Percentiles rank a stretch among this genome's conserved stretches.
These are phyloP conservation scores for Starmerella stellata DNA, from an alignment of 805 yeast genomes.

Conservation along the genomic window DNA sequence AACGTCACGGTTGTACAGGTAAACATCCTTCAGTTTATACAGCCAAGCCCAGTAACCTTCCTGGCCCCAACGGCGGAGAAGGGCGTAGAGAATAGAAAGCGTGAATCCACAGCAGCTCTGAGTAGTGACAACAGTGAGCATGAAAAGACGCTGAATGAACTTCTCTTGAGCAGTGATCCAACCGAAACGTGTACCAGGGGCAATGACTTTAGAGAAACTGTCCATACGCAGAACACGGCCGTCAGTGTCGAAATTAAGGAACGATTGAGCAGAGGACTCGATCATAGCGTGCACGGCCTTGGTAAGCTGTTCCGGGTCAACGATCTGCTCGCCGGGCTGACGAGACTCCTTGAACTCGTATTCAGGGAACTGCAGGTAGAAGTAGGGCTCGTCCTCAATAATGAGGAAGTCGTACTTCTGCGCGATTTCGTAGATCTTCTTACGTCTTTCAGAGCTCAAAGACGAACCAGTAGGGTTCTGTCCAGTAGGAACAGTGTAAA, in stretches of 20 bases:
- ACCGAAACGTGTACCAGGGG: conserved; percentile 79
- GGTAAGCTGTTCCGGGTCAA: conserved; percentile 6
- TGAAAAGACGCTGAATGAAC: conserved; percentile 45
- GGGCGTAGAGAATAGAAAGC: conserved; percentile 48
- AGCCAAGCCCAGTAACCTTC: conserved; percentile 77
- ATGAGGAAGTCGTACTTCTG: conserved; percentile 72
- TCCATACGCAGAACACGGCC: conserved; percentile 84
- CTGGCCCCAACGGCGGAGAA: conserved; percentile 79
- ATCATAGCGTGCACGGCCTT: conserved; percentile 48
- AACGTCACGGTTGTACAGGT: conserved; percentile 73
- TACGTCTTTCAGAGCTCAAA: conserved; percentile 57
- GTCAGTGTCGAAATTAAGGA: conserved; percentile 56
- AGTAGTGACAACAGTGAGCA: conserved; percentile 63
- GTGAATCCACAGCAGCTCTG: conserved; percentile 73
- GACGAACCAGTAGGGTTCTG: conserved; percentile 96
- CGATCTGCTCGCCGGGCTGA: conserved; percentile 21
- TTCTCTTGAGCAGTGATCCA: conserved; percentile 64
- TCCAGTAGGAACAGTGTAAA: conserved; percentile 88
- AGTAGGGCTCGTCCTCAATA: conserved; percentile 94
- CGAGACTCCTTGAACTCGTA: conserved; percentile 29
- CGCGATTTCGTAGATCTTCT: conserved; percentile 55
- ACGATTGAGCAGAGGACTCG: conserved; percentile 52
- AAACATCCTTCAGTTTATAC: conserved; percentile 51
- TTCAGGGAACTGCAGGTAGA: conserved; percentile 80
- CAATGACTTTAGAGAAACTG: conserved; percentile 77